A percentile compares a stretch with the other conserved stretches of the same genome.
Conservation (phyloP, 371 early-diverging fungal genomes). For the Mortierella sp. region DNA sequence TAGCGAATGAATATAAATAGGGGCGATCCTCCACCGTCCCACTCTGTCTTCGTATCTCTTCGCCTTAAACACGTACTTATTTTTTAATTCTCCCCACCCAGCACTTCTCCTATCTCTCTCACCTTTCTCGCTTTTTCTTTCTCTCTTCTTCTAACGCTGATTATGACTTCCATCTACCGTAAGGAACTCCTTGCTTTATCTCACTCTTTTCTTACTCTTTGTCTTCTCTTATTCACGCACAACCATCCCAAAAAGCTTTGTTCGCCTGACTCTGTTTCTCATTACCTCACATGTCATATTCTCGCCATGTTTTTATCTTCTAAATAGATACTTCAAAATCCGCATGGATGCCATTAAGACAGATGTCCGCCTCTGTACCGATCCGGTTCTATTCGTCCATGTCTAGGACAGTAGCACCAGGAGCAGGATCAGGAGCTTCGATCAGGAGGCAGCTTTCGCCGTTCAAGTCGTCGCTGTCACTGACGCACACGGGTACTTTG, state of each 20-base stretch:
- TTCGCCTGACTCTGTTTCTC: not conserved
- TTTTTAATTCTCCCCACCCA: not conserved
- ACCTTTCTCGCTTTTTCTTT: not conserved
- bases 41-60: conserved; percentile 1
- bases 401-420: not conserved
- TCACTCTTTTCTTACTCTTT: not conserved
- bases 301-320: too few relatives aligned
- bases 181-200: conserved; percentile 2
- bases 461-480: conserved; percentile 5
- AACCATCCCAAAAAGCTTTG: not conserved
- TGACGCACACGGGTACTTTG: not conserved
- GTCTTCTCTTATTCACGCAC: not conserved
- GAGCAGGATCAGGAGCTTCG: not conserved
- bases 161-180: conserved; percentile 18
- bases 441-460: conserved; percentile 1
- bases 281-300: not conserved
- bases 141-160: not conserved
- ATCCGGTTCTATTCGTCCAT: not conserved
- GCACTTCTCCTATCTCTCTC: not conserved
- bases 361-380: not conserved
- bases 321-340: conserved; percentile 11
- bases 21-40: too few relatives aligned
- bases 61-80: not conserved
- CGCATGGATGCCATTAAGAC: conserved; percentile 6
- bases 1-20: too few relatives aligned